A percentile compares a stretch with the other conserved stretches of the same genome.
Conservation (phyloP, 306 rosid genomes). For the Malus orientalis region DNA sequence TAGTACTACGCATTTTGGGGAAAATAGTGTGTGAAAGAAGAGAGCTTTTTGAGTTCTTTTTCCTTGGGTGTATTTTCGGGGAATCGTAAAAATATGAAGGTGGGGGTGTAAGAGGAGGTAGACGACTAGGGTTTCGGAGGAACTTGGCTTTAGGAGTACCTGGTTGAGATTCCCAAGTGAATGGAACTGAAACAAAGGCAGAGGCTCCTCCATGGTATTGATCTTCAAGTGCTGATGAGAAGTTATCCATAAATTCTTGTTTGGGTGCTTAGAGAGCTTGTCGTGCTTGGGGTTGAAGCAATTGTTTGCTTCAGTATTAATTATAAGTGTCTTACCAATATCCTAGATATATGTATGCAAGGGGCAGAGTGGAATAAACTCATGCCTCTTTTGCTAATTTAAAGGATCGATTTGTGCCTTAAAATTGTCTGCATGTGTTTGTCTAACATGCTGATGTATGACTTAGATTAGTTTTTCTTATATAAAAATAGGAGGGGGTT, state of each 20-base stretch:
- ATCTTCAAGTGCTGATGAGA: constrained; percentile 2
- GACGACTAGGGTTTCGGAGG: constrained; percentile 20
- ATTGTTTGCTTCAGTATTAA: background rate
- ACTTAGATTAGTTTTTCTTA: background rate
- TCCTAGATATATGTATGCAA: background rate
- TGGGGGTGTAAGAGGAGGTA: constrained; percentile 88
- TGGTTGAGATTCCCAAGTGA: constrained; percentile 84
- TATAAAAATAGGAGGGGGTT: background rate
- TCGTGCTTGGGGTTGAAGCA: background rate
- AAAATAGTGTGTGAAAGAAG: constrained; percentile 30
- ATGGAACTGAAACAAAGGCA: constrained; percentile 31
- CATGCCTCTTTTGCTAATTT: background rate
- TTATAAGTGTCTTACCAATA: too few species aligned
- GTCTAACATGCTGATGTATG: background rate
- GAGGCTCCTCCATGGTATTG: constrained; percentile 26
- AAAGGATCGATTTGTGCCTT: background rate
- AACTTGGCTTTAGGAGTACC: constrained; percentile 72
- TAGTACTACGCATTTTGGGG: constrained; percentile 17
- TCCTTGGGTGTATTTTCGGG: constrained; percentile 17
- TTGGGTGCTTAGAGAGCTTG: constrained; percentile 10
- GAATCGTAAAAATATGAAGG: constrained; percentile 38
- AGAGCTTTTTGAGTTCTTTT: constrained; percentile 12
- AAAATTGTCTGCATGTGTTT: background rate
- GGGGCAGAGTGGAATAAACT: background rate
- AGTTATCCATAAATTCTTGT: background rate